A percentile compares a stretch with the other conserved stretches of the same genome.
phyloP scores from a whole-genome alignment of 2,329 filamentous ascomycete genomes.

The Massarina eburnea region DNA sequence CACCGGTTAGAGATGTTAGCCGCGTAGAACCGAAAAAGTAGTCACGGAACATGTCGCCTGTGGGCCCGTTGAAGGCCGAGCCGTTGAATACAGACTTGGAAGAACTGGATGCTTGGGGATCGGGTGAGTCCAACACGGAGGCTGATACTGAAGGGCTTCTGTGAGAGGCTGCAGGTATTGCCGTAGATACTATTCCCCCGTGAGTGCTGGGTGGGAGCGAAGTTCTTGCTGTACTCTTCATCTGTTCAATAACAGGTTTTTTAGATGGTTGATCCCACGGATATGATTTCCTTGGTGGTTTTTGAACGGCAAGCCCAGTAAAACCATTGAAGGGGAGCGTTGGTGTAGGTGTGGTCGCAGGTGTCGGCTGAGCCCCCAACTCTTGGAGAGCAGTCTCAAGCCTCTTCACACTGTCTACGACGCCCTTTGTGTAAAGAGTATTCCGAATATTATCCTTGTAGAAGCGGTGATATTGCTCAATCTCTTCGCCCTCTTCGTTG shows the following conservation, averaged over 20 bases:
- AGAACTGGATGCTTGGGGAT: not conserved
- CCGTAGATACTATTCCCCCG: not conserved
- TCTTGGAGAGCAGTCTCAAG: conserved; percentile 26
- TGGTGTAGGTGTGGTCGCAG: not conserved
- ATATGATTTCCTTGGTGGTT: not conserved
- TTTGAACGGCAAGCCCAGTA: not conserved
- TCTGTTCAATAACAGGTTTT: not conserved
- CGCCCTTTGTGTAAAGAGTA: conserved; percentile 25
- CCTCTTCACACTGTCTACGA: conserved; percentile 20
- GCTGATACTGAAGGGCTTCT: not conserved
- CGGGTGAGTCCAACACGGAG: not conserved
- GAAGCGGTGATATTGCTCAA: conserved; percentile 33
- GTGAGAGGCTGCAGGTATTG: not conserved
- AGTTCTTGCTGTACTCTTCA: not conserved
- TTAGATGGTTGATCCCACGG: not conserved
- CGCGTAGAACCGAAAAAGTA: conserved; percentile 16
- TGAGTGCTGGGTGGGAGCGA: not conserved
- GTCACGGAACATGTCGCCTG: conserved; percentile 23
- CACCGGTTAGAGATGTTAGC: conserved; percentile 21
- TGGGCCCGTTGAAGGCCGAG: not conserved
- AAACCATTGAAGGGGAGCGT: not conserved
- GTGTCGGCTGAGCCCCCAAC: conserved; percentile 10
- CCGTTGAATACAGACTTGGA: not conserved
- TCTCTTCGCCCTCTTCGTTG: conserved; percentile 23
- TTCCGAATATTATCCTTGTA: conserved; percentile 37